A percentile compares a stretch with the other conserved stretches of the same genome.
Conservation (phyloP, 345 rosid genomes). For the Cardamine chenopodiifolia region DNA sequence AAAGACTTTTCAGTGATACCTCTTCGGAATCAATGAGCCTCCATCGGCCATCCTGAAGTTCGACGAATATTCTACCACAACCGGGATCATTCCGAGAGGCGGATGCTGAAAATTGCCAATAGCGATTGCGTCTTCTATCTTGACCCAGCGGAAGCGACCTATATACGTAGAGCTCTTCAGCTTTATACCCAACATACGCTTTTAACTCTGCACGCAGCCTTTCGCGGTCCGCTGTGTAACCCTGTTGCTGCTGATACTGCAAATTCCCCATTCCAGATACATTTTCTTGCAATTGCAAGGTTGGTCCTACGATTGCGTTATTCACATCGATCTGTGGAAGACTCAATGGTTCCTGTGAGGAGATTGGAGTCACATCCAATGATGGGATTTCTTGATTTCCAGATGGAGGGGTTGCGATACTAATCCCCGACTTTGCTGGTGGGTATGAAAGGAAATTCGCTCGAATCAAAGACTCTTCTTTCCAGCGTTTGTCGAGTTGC, state of each 20-base stretch:
- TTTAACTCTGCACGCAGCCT: conserved; percentile 71
- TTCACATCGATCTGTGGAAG: conserved; percentile 47
- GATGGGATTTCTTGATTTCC: conserved; percentile 58
- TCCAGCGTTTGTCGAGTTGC: conserved; percentile 87
- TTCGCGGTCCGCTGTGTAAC: conserved; percentile 67
- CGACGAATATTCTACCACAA: conserved; percentile 84
- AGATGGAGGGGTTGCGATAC: conserved; percentile 39
- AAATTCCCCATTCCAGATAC: conserved; percentile 55
- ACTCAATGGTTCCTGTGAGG: conserved; percentile 51
- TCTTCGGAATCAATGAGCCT: conserved; percentile 79
- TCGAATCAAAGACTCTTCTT: conserved; percentile 66
- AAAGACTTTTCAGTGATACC: conserved; percentile 43
- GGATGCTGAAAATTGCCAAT: conserved; percentile 84
- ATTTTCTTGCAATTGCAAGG: conserved; percentile 61
- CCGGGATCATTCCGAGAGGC: conserved; percentile 77
- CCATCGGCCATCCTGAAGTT: conserved; percentile 74
- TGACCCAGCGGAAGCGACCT: conserved; percentile 89
- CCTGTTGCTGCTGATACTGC: conserved; percentile 61
- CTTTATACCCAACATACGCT: conserved; percentile 76
- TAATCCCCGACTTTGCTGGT: conserved; percentile 53
- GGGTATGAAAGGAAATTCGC: conserved; percentile 51
- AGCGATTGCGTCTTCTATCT: conserved; percentile 87
- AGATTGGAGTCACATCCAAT: conserved; percentile 38
- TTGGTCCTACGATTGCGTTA: conserved; percentile 49
- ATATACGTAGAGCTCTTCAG: conserved; percentile 72